Evolutionary conservation across 2,329 filamentous ascomycete genomes (phyloP), one percentile per base, ranked within the genome.

Genomic region (Teratosphaeria gauchensis): DNA sequence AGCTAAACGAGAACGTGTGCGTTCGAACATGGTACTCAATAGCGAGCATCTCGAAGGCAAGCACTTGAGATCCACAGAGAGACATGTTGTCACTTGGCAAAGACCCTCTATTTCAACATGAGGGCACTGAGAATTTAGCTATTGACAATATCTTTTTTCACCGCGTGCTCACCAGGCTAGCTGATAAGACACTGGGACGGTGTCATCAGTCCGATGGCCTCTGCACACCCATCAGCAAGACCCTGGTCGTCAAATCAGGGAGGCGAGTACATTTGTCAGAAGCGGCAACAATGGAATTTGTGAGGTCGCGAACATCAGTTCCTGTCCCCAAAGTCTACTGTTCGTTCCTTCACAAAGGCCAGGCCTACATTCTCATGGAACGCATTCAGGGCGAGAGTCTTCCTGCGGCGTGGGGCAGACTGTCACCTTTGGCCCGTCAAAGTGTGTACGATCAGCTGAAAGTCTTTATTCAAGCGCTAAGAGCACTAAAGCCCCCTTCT

Each of bases 301-400:
- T 80, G 53, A 68, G 72, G 6, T 53, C 67, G 16, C 68, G 77
- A 54, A 80, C 77, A 4, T 69, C 68, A 1, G 71, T 81, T 24
- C 77, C 78, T 3, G 74, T 80, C 0, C 78, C 79, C 2, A 71
- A 72, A 11, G 69, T 80, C 1, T 69, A 77, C 61, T 77, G 71
- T 61, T 69, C 77, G 38, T 81, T 81, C 55, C 56, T 69, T 1
- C 68, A 73, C 56, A 70, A 72, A 12, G 71, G 71, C 21, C 62
- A 62, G 3, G 69, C 75, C 0, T 78, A 78, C 62, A 79, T 81
- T 51, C 68, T 80, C 0, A 82, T 81, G 77, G 56, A 64, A 30
- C 59, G 59, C 46, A 63, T 68, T 6, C 46, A 58, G 16, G 66
- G 65, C 46, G 11, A 58, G 52, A 12, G 32, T 55, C 5, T 30